Conservation (phyloP, 164 flowering plant genomes). For the Macadamia tetraphylla region DNA sequence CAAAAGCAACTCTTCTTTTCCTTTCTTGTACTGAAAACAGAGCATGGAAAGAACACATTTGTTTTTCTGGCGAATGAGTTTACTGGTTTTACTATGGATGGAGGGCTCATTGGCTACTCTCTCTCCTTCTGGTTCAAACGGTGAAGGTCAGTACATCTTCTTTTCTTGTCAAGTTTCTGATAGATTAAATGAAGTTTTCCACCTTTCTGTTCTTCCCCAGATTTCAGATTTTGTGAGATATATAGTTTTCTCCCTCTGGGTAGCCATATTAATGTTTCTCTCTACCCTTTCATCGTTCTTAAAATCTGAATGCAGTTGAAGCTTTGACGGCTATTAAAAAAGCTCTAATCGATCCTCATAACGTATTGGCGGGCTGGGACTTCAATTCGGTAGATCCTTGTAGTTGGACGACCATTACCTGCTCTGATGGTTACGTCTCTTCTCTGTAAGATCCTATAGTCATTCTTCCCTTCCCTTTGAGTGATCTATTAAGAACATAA, state of each 20-base stretch:
- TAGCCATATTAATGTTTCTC: too few relatives aligned
- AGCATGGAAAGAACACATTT: slow-evolving; percentile 37
- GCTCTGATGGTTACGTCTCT: slow-evolving; percentile 83
- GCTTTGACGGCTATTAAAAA: slow-evolving; percentile 76
- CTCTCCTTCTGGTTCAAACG: slow-evolving; percentile 85
- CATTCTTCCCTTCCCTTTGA: neutral
- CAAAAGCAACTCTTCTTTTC: slow-evolving; percentile 3
- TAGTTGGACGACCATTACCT: slow-evolving; percentile 97
- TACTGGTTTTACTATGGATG: slow-evolving; percentile 48
- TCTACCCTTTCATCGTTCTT: neutral
- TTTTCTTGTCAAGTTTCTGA: neutral
- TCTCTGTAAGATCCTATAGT: slow-evolving; percentile 53
- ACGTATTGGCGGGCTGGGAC: slow-evolving; percentile 94
- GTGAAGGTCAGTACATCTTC: slow-evolving; percentile 64
- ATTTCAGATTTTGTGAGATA: too few relatives aligned
- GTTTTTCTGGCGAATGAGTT: slow-evolving; percentile 32
- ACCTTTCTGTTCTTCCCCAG: too few relatives aligned
- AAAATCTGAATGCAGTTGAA: slow-evolving; percentile 49
- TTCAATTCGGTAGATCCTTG: slow-evolving; percentile 94
- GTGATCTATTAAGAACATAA: neutral
- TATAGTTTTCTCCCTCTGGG: too few relatives aligned
- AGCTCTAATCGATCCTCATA: slow-evolving; percentile 64
- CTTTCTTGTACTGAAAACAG: slow-evolving; percentile 9
- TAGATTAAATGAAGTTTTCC: neutral
- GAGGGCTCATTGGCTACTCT: slow-evolving; percentile 61